phyloP scores from a whole-genome alignment of 306 rosid genomes.

The Quercus robur region DNA sequence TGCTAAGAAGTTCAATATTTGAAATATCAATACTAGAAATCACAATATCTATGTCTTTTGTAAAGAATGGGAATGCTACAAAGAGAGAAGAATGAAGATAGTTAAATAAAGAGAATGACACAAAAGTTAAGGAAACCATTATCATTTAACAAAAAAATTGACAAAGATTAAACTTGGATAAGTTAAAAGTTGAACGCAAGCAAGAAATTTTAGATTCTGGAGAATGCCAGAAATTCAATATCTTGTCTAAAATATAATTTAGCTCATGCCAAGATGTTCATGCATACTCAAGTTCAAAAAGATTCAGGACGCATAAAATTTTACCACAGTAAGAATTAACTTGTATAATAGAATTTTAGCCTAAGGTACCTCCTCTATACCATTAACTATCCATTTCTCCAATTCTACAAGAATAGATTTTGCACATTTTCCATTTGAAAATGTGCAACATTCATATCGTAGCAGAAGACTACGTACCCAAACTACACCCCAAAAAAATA shows the following conservation, averaged over 20 bases:
- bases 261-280: slow-evolving; percentile 98
- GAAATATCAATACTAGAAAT: slow-evolving; percentile 82
- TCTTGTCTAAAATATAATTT: slow-evolving; percentile 85
- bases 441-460: slow-evolving; percentile 93
- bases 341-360: slow-evolving; percentile 6
- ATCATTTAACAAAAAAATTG: not conserved
- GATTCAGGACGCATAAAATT: slow-evolving; percentile 12
- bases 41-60: slow-evolving; percentile 90
- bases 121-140: no score
- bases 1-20: slow-evolving; percentile 60
- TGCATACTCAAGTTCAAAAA: slow-evolving; percentile 62
- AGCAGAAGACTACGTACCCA: slow-evolving; percentile 75
- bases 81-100: slow-evolving; percentile 4
- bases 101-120: not conserved
- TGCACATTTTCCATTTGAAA: slow-evolving; percentile 94
- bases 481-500: not conserved
- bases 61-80: slow-evolving; percentile 93
- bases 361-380: slow-evolving; percentile 63
- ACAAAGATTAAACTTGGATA: not conserved
- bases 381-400: slow-evolving; percentile 89
- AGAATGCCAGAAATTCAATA: slow-evolving; percentile 89
- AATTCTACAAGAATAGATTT: slow-evolving; percentile 93
- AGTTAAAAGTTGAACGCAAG: not conserved
- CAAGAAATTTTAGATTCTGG: not conserved
- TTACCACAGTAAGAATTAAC: not conserved